A percentile compares a stretch with the other conserved stretches of the same genome.
phyloP scores from a whole-genome alignment of 352 stramenopile genomes.

The Phytophthora fragariaefolia region DNA sequence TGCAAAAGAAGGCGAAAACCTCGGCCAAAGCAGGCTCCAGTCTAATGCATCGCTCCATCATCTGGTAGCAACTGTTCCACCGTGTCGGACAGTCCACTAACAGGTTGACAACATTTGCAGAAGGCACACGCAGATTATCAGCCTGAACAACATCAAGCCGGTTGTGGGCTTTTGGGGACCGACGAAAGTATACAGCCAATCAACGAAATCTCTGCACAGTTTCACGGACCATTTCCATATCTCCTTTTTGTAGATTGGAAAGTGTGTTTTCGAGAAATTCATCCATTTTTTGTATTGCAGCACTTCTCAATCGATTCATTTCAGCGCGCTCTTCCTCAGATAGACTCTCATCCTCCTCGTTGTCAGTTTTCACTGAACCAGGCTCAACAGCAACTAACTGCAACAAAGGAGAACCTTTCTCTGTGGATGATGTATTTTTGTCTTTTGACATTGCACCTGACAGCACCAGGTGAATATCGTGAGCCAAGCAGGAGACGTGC shows the following conservation, averaged over 20 bases:
- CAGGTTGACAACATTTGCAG: too few relatives aligned
- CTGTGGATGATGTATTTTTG: too few relatives aligned
- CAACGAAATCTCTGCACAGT: slow-evolving; percentile 11
- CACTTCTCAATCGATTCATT: neutral
- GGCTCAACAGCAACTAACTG: neutral
- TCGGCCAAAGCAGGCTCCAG: too few relatives aligned
- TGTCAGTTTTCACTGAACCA: too few relatives aligned
- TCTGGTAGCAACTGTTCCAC: too few relatives aligned
- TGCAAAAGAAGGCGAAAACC: too few relatives aligned
- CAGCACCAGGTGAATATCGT: too few relatives aligned
- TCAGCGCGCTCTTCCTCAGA: slow-evolving; percentile 5
- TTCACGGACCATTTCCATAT: slow-evolving; percentile 1
- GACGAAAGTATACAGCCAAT: slow-evolving; percentile 11
- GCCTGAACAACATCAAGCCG: neutral
- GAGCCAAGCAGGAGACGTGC: too few relatives aligned
- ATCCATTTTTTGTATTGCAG: slow-evolving; percentile 2
- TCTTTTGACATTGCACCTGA: too few relatives aligned
- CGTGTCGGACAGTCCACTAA: too few relatives aligned
- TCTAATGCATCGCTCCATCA: too few relatives aligned
- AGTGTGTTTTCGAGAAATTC: slow-evolving; percentile 12
- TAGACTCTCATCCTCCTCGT: neutral
- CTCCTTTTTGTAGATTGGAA: neutral
- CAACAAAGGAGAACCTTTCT: neutral
- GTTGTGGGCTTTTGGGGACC: slow-evolving; percentile 6
- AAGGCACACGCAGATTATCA: too few relatives aligned